Conservation (phyloP, 1,284 basidiomycete genomes). For the Rugosomyces carneus region DNA sequence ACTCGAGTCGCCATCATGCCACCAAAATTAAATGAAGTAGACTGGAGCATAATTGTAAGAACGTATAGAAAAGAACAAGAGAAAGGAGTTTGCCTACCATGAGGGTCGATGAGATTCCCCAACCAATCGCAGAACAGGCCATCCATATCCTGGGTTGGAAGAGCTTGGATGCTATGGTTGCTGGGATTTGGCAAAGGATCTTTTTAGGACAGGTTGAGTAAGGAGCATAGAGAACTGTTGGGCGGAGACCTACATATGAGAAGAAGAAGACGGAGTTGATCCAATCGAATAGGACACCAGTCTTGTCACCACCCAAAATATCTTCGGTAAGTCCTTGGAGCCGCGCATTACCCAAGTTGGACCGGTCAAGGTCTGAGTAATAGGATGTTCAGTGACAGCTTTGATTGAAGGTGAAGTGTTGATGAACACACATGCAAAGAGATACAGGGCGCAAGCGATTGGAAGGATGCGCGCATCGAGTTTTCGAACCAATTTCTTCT, state of each 20-base stretch:
- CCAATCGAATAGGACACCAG: slow-evolving; percentile 66
- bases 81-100: slow-evolving; percentile 42
- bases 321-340: slow-evolving; percentile 64
- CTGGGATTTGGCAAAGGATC: slow-evolving; percentile 70
- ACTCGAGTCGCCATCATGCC: slow-evolving; percentile 55
- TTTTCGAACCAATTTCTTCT: slow-evolving; percentile 56
- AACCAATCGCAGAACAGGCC: slow-evolving; percentile 57
- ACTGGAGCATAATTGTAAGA: slow-evolving; percentile 29
- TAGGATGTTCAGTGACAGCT: neutral
- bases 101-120: slow-evolving; percentile 64
- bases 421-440: slow-evolving; percentile 62
- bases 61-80: neutral
- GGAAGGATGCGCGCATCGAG: slow-evolving; percentile 65
- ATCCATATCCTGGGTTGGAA: slow-evolving; percentile 63
- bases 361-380: slow-evolving; percentile 58
- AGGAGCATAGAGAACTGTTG: neutral
- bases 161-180: slow-evolving; percentile 59
- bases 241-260: slow-evolving; percentile 51
- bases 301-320: slow-evolving; percentile 58
- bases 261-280: slow-evolving; percentile 71
- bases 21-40: slow-evolving; percentile 51
- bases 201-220: slow-evolving; percentile 21
- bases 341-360: slow-evolving; percentile 72
- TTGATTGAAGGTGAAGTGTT: neutral
- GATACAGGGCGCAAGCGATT: slow-evolving; percentile 63